Conservation (phyloP, 306 rosid genomes). For the Rubus idaeus region DNA sequence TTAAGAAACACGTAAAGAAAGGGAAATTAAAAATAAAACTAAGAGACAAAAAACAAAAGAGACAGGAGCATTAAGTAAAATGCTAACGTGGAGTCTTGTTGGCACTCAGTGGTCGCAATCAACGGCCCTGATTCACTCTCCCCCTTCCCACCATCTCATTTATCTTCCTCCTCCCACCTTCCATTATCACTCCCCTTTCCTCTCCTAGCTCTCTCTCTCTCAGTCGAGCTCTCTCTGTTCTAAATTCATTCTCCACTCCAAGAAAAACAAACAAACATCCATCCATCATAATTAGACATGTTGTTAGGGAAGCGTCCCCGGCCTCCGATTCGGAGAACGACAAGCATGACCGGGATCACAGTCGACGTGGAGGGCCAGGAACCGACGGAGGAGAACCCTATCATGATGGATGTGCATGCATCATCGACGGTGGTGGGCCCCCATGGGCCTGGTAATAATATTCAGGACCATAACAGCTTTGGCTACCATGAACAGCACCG, state of each 20-base stretch:
- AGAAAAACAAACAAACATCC: no score
- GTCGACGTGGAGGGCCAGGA: slow-evolving; percentile 36
- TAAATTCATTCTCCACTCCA: no score
- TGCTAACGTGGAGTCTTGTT: slow-evolving; percentile 30
- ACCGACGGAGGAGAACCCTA: slow-evolving; percentile 18
- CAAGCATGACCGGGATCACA: slow-evolving; percentile 61
- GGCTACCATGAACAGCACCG: slow-evolving; percentile 14
- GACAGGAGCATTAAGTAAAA: neutral
- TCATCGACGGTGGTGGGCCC: neutral
- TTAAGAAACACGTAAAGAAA: neutral
- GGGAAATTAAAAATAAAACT: neutral
- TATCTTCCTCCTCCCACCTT: slow-evolving; percentile 45
- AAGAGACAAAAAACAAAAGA: neutral
- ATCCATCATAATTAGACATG: slow-evolving; percentile 30
- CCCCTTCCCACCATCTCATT: slow-evolving; percentile 31
- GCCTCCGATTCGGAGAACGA: slow-evolving; percentile 58
- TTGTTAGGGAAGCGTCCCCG: slow-evolving; percentile 67
- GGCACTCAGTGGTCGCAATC: slow-evolving; percentile 32
- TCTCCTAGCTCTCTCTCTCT: neutral
- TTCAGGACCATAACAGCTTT: neutral
- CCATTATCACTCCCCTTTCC: slow-evolving; percentile 32
- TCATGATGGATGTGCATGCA: slow-evolving; percentile 20
- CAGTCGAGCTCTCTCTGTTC: slow-evolving; percentile 7
- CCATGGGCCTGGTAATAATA: neutral
- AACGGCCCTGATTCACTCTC: slow-evolving; percentile 59